phyloP scores from a whole-genome alignment of 352 stramenopile species.

The Globisporangium middletonii region DNA sequence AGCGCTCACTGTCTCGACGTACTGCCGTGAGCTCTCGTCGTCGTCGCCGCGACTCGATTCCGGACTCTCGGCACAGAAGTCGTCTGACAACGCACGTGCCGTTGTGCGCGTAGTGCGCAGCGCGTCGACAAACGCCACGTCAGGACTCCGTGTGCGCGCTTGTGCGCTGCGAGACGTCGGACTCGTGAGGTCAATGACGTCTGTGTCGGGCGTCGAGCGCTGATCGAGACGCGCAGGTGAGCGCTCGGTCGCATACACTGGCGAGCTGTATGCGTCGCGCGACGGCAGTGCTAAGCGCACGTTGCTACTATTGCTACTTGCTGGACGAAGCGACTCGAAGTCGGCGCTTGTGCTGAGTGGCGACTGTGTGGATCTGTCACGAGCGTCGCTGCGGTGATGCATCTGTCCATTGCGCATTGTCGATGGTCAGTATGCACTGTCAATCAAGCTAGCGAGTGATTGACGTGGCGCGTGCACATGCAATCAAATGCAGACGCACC shows the following conservation, averaged over 20 bases:
- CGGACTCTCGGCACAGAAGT: slow-evolving; percentile 55
- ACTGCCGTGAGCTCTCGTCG: background rate
- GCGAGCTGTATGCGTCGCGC: background rate
- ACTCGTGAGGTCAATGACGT: slow-evolving; percentile 63
- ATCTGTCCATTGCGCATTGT: slow-evolving; percentile 1
- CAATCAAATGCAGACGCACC: slow-evolving; percentile 1
- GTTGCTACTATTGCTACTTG: background rate
- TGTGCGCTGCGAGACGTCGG: slow-evolving; percentile 14
- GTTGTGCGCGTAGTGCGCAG: background rate
- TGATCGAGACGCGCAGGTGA: background rate
- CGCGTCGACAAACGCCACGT: background rate
- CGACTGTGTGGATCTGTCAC: background rate
- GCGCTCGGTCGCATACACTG: slow-evolving; percentile 1
- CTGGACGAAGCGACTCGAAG: background rate
- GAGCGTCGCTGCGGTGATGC: background rate
- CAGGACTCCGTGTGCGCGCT: background rate
- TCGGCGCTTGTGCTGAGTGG: background rate
- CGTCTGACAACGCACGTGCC: slow-evolving; percentile 20
- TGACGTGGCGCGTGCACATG: background rate
- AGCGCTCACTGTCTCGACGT: slow-evolving; percentile 1
- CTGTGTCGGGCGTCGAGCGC: slow-evolving; percentile 11
- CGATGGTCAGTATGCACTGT: slow-evolving; percentile 6
- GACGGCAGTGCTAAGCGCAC: background rate
- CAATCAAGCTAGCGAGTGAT: background rate
- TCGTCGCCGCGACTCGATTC: slow-evolving; percentile 17